A percentile compares a stretch with the other conserved stretches of the same genome.
phyloP scores from a whole-genome alignment of 2,329 filamentous ascomycete genomes.

The Phoma sp. region DNA sequence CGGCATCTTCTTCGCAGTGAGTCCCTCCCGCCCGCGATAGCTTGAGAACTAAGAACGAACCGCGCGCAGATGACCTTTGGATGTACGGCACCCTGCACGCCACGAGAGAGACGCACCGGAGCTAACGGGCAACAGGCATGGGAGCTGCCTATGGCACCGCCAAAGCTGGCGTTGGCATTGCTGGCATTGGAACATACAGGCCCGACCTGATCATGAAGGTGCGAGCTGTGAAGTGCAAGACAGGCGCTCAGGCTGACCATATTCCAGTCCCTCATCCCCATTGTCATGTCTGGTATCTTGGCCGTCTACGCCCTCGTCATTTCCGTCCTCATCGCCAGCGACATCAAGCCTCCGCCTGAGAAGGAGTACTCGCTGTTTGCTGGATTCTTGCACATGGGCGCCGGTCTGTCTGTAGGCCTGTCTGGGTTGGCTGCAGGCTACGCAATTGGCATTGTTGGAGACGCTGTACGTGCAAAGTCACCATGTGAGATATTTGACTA shows the following conservation, averaged over 20 bases:
- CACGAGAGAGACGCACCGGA: slow-evolving; percentile 8
- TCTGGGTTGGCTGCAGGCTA: slow-evolving; percentile 51
- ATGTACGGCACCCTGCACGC: slow-evolving; percentile 62
- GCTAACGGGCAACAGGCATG: slow-evolving; percentile 57
- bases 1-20: slow-evolving; percentile 74
- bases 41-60: slow-evolving; percentile 32
- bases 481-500: slow-evolving; percentile 15
- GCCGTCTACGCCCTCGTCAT: slow-evolving; percentile 98
- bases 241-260: slow-evolving; percentile 28
- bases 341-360: slow-evolving; percentile 75
- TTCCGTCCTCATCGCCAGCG: slow-evolving; percentile 91
- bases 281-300: slow-evolving; percentile 99
- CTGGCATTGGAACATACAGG: slow-evolving; percentile 83
- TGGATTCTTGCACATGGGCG: slow-evolving; percentile 92
- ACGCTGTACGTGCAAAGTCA: slow-evolving; percentile 68
- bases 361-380: slow-evolving; percentile 84
- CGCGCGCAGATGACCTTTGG: slow-evolving; percentile 74
- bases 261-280: slow-evolving; percentile 77
- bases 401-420: slow-evolving; percentile 77
- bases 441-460: slow-evolving; percentile 93
- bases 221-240: slow-evolving; percentile 18
- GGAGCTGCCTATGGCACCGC: slow-evolving; percentile 88
- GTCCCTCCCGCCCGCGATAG: slow-evolving; percentile 27
- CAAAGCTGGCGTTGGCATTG: slow-evolving; percentile 87
- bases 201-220: slow-evolving; percentile 94